phyloP scores from a whole-genome alignment of 2,329 filamentous ascomycete genomes.

The Fusarium gaditjirri region DNA sequence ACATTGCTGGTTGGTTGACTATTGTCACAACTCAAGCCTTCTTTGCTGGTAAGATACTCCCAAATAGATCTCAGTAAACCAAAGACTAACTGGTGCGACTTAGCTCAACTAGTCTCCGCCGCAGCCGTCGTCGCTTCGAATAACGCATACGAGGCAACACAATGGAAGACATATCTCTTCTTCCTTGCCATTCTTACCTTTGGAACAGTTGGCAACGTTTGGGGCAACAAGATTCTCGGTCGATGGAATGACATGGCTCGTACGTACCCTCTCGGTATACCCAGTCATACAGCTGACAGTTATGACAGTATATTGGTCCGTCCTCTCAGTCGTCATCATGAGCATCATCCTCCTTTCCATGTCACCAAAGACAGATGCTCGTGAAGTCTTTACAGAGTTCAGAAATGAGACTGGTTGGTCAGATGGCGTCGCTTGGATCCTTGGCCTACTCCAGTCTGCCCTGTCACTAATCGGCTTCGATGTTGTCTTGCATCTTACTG shows the following conservation, averaged over 20 bases:
- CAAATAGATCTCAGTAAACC: too few relatives aligned
- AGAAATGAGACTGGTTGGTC: constrained; percentile 58
- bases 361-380: constrained; percentile 52
- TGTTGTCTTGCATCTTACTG: constrained; percentile 57
- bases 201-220: constrained; percentile 47
- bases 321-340: constrained; percentile 55
- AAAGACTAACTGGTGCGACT: accelerated
- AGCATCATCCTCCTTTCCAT: constrained; percentile 56
- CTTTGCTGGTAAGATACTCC: constrained; percentile 50
- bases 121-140: constrained; percentile 54
- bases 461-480: constrained; percentile 55
- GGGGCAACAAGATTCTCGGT: constrained; percentile 53
- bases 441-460: constrained; percentile 56
- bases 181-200: constrained; percentile 47
- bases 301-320: constrained; percentile 53
- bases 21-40: constrained; percentile 56
- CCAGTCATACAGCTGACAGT: background rate
- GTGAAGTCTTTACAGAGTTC: constrained; percentile 57
- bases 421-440: constrained; percentile 59
- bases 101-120: constrained; percentile 57
- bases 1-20: constrained; percentile 58
- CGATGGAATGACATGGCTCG: constrained; percentile 55
- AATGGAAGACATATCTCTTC: constrained; percentile 56
- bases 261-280: background rate
- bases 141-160: constrained; percentile 50